Evolutionary conservation across 768 basidiomycete genomes (phyloP), one percentile per base, ranked within the genome.

Genomic region (Mycena floridula): DNA sequence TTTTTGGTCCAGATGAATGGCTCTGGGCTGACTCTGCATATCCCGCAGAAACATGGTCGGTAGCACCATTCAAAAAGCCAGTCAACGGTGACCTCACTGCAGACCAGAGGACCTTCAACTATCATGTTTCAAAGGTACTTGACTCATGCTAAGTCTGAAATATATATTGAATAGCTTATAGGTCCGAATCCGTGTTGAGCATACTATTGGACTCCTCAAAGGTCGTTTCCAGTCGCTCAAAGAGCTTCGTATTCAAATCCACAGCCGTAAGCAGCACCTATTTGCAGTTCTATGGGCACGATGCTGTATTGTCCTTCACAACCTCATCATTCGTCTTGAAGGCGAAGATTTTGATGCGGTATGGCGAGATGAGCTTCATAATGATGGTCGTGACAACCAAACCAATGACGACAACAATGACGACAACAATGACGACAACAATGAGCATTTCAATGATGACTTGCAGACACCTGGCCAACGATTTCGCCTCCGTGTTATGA

Each of bases 171-270:
- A 18, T 16, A 30, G 5, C n/a, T 35, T 16, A 9, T 16, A 30
- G 44, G 36, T 69, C 2, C 58, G 59, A 15, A 60, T 72, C 9
- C 48, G 49, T 0, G 68, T 65, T 5, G 66, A 71, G 41, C 68
- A 71, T 56, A 54, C 63, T 8, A 63, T 71, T 23, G 66, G 70
- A 0, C 67, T 46, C 35, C 52, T 70, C n/a, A 72, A 72, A 45
- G 70, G 70, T 0, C 54, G 62, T 4, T 69, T 67, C 45, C 56
- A 60, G 9, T 68, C 60, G 0, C 49, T 69, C 0, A 58, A 58
- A 39, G 51, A 54, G 5, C 57, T 70, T 5, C 55, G 59, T 2
- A 20, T 59, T 5, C 21, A 49, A 5, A 66, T 69, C 45, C 36
- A 45, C 1, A 45, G 59, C 44, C 49, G 47, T 8, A 15, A 15